These are phyloP conservation scores for Lachnellula willkommii DNA, from an alignment of 2,329 filamentous ascomycete genomes.

Conservation along the genomic window DNA sequence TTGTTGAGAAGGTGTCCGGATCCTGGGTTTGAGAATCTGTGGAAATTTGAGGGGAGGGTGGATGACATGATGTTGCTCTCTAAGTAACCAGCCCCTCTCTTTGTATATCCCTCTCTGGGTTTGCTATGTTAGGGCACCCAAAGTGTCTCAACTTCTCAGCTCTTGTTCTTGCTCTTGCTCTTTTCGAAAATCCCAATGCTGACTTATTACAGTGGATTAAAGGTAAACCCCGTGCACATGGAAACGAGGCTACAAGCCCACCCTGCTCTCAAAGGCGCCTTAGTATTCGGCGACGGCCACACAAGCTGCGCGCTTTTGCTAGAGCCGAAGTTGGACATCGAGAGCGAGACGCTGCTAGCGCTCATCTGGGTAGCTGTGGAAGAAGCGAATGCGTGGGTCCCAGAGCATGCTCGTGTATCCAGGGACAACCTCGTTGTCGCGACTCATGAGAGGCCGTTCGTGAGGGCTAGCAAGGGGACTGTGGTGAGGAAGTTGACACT, in stretches of 20 bases:
- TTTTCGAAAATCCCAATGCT: no score
- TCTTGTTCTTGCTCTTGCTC: no score
- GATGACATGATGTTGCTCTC: conserved; percentile 43
- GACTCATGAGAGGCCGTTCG: conserved; percentile 8
- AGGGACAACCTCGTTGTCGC: conserved; percentile 14
- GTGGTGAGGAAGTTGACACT: conserved; percentile 7
- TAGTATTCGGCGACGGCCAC: conserved; percentile 34
- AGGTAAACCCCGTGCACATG: conserved; percentile 39
- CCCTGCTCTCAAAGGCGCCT: conserved; percentile 26
- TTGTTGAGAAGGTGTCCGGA: conserved; percentile 25
- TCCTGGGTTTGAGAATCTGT: conserved; percentile 24
- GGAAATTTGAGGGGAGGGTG: conserved; percentile 32
- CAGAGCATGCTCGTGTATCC: conserved; percentile 15
- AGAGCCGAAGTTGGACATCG: conserved; percentile 9
- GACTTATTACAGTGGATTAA: conserved; percentile 31
- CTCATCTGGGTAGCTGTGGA: conserved; percentile 17
- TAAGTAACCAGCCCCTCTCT: conserved; percentile 19
- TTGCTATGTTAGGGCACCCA: no score
- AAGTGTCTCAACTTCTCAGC: no score
- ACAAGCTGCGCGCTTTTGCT: conserved; percentile 13
- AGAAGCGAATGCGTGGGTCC: conserved; percentile 13
- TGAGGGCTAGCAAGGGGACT: conserved; percentile 15
- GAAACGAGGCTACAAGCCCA: conserved; percentile 35
- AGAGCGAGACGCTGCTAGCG: conserved; percentile 6
- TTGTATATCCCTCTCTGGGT: no score